These are phyloP conservation scores for Cucumis sativus DNA, from an alignment of 306 rosid genomes.

Conservation along the genomic window Cucumber_9930_V3 NC_026658.2:5353001-5353500, in stretches of 20 bases:
- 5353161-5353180: background rate
- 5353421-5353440: background rate
- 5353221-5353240: no score
- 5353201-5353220: no score
- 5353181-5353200: background rate
- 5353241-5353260: background rate
- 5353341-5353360: background rate
- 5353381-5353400: background rate
- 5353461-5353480: slow-evolving; percentile 77
- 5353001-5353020: slow-evolving; percentile 23
- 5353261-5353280: background rate
- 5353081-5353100: slow-evolving; percentile 30
- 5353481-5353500: slow-evolving; percentile 73
- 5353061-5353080: slow-evolving; percentile 95
- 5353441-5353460: slow-evolving; percentile 3
- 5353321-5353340: background rate
- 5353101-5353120: slow-evolving; percentile 1
- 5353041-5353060: slow-evolving; percentile 78
- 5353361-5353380: background rate
- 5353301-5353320: background rate
- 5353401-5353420: background rate
- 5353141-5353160: background rate
- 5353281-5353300: background rate
- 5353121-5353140: background rate
- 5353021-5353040: slow-evolving; percentile 49